Evolutionary conservation across 139 green algal species (phyloP).

Genomic region (Micromonas pusilla): DNA sequence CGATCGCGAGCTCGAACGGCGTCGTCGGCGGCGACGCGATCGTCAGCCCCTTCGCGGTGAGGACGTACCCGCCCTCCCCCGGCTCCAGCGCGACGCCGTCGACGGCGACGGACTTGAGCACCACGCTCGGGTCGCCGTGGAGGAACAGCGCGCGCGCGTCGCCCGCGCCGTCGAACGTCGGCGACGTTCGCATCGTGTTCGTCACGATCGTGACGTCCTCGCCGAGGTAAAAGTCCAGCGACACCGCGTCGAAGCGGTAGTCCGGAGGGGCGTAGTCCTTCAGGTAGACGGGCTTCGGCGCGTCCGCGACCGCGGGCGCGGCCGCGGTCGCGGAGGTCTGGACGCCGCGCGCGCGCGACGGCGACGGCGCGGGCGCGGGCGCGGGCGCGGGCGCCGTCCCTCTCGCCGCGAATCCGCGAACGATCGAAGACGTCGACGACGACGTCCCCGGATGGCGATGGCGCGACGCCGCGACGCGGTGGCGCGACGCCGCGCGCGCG

Average conservation of each 20-base stretch:
- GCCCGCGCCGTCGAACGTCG: not conserved
- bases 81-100: not conserved
- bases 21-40: not conserved
- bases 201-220: not conserved
- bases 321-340: not conserved
- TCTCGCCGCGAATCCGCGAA: too few relatives aligned
- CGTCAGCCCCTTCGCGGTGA: not conserved
- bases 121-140: slow-evolving; percentile 14
- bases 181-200: not conserved
- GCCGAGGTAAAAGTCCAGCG: slow-evolving; percentile 7
- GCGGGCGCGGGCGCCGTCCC: too few relatives aligned
- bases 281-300: slow-evolving; percentile 16
- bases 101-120: not conserved
- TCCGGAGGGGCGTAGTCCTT: slow-evolving; percentile 18
- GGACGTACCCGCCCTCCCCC: not conserved
- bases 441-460: too few relatives aligned
- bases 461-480: too few relatives aligned
- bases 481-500: not conserved
- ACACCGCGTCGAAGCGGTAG: slow-evolving; percentile 5
- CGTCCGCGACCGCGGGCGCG: not conserved
- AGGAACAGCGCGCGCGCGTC: slow-evolving; percentile 3
- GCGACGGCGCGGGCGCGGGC: not conserved
- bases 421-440: too few relatives aligned
- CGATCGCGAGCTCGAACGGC: slow-evolving; percentile 56
- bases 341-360: not conserved